Base-by-base conservation (phyloP, 768 basidiomycete genomes). In the Pleurotus tuber-regium region DNA sequence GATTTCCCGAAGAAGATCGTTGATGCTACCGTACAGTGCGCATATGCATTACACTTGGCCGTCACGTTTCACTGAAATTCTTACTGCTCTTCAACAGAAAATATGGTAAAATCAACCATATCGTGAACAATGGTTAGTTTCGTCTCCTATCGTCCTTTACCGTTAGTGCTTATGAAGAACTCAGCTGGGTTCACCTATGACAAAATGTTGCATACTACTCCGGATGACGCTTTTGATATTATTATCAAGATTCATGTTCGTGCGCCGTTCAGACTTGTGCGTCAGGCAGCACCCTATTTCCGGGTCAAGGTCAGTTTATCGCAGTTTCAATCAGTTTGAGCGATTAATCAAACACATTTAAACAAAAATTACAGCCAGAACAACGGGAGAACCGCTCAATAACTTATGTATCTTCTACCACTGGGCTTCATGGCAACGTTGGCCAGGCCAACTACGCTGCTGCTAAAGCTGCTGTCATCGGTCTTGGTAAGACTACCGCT, bases 191-290 rank as follows among this genome's bases (percentile, higher is more conserved):
- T 89, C 71, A 89, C 87, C 5, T 89, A 78, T 59, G 87, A 91
- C 76, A 87, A 85, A 67, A 93, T 93, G 91, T 72, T 92, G 31
- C 90, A 91, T 69, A 90, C 88, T 4, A 90, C 85, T 54, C 83
- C 87, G 2, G 91, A 93, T 68, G 87, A 91, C 38, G 78, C 82
- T 1, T 93, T 80, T 63, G 86, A 90, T 55, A 75, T 92, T 58
- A 92, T 92, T 61, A 73, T 87, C 66, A 88, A 87, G 63, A 83
- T 92, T 46, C 92, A 93, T 66, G 86, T 90, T 59, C 83, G 87
- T 44, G 89, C 91, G 2, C 92, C 91, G 0, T 93, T 92, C 82
- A 75, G 89, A 33, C 82, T 93, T 59, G 74, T 92, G 54, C 82
- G 90, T 46, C 86, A 88, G 52, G 90, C 89, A 3, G 89, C 91